phyloP scores from a whole-genome alignment of 1,139 yeast species.

The Pichia sp. region DNA sequence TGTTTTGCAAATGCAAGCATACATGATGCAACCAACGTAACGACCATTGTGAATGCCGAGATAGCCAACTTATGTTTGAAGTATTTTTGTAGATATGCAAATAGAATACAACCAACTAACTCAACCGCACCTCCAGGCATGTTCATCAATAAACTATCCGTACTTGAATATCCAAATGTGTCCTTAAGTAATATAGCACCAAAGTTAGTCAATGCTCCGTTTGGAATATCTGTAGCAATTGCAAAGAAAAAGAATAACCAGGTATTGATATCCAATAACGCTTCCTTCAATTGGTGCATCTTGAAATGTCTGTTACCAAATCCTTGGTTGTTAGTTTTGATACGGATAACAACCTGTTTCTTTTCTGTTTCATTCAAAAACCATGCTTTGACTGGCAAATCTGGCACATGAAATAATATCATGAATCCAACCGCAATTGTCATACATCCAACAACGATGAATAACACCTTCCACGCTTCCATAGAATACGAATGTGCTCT shows the following conservation, averaged over 20 bases:
- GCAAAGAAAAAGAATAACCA: conserved; percentile 35
- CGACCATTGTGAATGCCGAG: conserved; percentile 36
- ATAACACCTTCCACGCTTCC: conserved; percentile 43
- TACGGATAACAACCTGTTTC: conserved; percentile 33
- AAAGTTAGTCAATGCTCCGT: conserved; percentile 37
- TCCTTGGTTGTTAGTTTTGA: conserved; percentile 37
- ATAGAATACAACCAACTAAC: conserved; percentile 30
- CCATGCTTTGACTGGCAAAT: conserved; percentile 39
- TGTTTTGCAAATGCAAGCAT: conserved; percentile 42
- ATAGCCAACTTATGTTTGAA: conserved; percentile 36
- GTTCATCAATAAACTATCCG: conserved; percentile 32
- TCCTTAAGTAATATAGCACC: conserved; percentile 25
- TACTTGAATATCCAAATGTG: conserved; percentile 25
- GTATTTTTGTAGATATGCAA: conserved; percentile 33
- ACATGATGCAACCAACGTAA: conserved; percentile 38
- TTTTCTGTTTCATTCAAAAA: conserved; percentile 35
- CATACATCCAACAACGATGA: conserved; percentile 42
- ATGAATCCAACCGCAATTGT: conserved; percentile 41
- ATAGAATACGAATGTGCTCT: conserved; percentile 31
- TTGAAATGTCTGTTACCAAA: conserved; percentile 42
- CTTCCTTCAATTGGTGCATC: conserved; percentile 38
- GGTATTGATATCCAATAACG: conserved; percentile 37
- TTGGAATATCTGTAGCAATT: conserved; percentile 33
- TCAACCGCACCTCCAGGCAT: conserved; percentile 39
- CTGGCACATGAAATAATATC: conserved; percentile 37